Conservation (phyloP, 768 basidiomycete genomes). For the Peribolospora kevripleyi region DNA sequence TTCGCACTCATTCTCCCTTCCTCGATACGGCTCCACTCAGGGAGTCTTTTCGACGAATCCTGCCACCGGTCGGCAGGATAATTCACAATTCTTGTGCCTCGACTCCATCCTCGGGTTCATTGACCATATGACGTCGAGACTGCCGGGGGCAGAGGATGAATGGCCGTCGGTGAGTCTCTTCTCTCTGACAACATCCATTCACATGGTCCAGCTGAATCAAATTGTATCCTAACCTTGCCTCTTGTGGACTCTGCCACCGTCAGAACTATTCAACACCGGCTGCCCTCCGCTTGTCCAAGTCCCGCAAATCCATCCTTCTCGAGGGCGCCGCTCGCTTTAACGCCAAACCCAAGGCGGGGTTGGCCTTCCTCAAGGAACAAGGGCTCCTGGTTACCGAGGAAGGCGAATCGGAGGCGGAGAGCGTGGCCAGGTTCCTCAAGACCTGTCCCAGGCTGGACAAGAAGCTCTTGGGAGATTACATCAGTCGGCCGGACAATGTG, state of each 20-base stretch:
- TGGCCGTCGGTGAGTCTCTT: conserved; percentile 36
- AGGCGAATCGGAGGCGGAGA: conserved; percentile 20
- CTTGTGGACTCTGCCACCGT: neutral
- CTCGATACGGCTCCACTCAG: conserved; percentile 20
- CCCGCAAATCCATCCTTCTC: conserved; percentile 62
- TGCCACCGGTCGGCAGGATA: conserved; percentile 32
- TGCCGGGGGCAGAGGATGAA: conserved; percentile 26
- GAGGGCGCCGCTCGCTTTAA: conserved; percentile 73
- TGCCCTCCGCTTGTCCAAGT: conserved; percentile 41
- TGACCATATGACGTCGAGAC: conserved; percentile 57
- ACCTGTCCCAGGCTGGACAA: conserved; percentile 68
- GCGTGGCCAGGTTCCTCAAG: conserved; percentile 68
- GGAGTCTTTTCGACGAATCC: conserved; percentile 53
- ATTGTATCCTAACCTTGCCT: neutral
- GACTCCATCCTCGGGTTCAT: conserved; percentile 70
- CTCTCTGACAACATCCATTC: conserved; percentile 11
- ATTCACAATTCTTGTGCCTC: conserved; percentile 62
- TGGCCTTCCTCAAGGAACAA: conserved; percentile 79
- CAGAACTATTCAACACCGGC: conserved; percentile 36
- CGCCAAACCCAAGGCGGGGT: conserved; percentile 65
- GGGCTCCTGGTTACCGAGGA: conserved; percentile 34
- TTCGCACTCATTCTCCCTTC: no score
- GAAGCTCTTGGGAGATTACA: conserved; percentile 71
- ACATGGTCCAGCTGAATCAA: neutral
- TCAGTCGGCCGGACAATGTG: conserved; percentile 65